Base-by-base conservation (phyloP, 495 filamentous ascomycete species). In the Lindgomyces ingoldianus region DNA sequence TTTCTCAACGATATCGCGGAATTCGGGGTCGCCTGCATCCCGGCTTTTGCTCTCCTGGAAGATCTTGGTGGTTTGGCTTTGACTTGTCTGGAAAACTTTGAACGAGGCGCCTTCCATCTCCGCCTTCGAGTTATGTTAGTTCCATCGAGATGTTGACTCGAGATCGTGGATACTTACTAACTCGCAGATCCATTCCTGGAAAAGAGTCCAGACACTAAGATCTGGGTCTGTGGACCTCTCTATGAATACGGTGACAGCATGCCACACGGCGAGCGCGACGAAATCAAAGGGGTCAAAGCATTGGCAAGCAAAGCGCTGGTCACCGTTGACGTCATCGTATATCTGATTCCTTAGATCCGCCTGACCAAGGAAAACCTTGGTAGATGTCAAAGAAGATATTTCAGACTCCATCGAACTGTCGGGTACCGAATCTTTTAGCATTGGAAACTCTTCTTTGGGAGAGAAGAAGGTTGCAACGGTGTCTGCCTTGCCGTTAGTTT, bases 261-360 rank as follows among this genome's bases (percentile, higher is more conserved):
- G 57, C 42, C 42, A 51, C 1, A 60, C 25, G 4, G 57, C 27
- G 29, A 60, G 57, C 4, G 57, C 57, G 18, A 49, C 46, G n/a
- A 60, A 60, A 24, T 60, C 57, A 30, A 60, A 60, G 14, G 57
- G 45, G 29, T 60, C 57, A 24, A 3, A 16, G 26, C 57, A 60
- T 12, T 51, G 44, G n/a, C 16, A 26, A 24, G 57, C 57, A 26
- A 50, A 60, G 14, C 46, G 42, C 24, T 27, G 57, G 29, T 60
- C 57, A 9, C 57, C 57, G 21, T 60, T 60, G 14, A 60, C 57
- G 26, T 60, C 57, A 24, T 50, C 27, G 27, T 60, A 51, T 1
- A 60, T 45, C 22, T 10, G 10, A n/a, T 60, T 47, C 1, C 16
- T 22, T 4, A 60, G 41, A 39, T 59, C 42, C 4, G 33, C 56